Conservation (phyloP, 805 yeast genomes). For the Pichia eremophila region DNA sequence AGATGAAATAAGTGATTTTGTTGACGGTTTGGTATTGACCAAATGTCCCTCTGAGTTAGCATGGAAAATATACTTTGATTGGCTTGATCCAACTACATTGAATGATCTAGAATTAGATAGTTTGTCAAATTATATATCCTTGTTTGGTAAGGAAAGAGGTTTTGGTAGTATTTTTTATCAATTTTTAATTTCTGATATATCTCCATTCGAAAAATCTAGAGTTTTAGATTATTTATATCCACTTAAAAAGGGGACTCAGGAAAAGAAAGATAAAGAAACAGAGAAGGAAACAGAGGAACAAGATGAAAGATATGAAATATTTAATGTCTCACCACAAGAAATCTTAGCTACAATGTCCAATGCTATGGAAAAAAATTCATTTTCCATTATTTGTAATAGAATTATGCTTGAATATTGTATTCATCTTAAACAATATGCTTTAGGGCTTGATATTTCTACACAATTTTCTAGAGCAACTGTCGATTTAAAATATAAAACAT, state of each 20-base stretch:
- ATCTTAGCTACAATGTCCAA: slow-evolving; percentile 7
- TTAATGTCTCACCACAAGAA: slow-evolving; percentile 10
- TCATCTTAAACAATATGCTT: slow-evolving; percentile 51
- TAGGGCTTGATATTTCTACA: slow-evolving; percentile 51
- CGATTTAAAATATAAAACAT: slow-evolving; percentile 35
- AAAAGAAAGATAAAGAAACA: slow-evolving; percentile 11
- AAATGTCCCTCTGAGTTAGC: slow-evolving; percentile 51
- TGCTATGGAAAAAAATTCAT: slow-evolving; percentile 15
- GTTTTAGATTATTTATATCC: slow-evolving; percentile 17
- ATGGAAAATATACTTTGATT: slow-evolving; percentile 69
- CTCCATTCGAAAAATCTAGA: slow-evolving; percentile 40
- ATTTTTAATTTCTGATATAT: slow-evolving; percentile 56
- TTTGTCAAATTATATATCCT: slow-evolving; percentile 41
- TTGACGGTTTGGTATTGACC: slow-evolving; percentile 65
- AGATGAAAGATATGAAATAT: neutral
- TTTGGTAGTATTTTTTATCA: slow-evolving; percentile 51
- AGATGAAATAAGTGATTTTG: slow-evolving; percentile 41
- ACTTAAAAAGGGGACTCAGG: neutral
- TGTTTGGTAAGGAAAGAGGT: slow-evolving; percentile 48
- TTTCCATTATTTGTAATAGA: slow-evolving; percentile 53
- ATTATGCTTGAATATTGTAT: slow-evolving; percentile 54
- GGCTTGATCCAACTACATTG: slow-evolving; percentile 49
- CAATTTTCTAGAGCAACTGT: slow-evolving; percentile 51
- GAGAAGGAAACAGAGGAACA: slow-evolving; percentile 5
- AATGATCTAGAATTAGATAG: slow-evolving; percentile 37